Evolutionary conservation across 805 yeast genomes (phyloP).

Genomic region (Ogataea parapolymorpha): DNA sequence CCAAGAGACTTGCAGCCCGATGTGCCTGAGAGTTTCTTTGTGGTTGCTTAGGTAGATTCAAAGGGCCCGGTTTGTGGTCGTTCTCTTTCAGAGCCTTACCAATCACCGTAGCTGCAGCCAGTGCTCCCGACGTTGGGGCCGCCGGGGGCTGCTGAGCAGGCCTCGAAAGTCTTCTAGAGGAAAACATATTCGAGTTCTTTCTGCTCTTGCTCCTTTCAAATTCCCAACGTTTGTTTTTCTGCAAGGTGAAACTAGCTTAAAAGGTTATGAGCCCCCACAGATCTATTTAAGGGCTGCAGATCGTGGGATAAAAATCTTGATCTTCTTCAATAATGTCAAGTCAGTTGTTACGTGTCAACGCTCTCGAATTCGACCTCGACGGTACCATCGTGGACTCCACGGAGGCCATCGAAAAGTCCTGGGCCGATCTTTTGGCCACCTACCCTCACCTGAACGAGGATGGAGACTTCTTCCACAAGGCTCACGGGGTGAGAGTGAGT

Average conservation of each 20-base stretch:
- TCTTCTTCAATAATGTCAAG: neutral
- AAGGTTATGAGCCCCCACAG: slow-evolving; percentile 1
- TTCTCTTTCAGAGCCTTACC: slow-evolving; percentile 45
- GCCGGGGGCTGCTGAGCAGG: slow-evolving; percentile 21
- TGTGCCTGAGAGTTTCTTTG: slow-evolving; percentile 13
- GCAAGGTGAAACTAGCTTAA: slow-evolving; percentile 5
- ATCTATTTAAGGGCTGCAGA: neutral
- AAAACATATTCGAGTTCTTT: slow-evolving; percentile 16
- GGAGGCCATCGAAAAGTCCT: slow-evolving; percentile 76
- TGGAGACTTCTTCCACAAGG: slow-evolving; percentile 59
- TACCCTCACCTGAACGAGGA: slow-evolving; percentile 45
- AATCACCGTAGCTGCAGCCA: slow-evolving; percentile 62
- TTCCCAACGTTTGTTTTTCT: slow-evolving; percentile 3
- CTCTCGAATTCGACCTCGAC: slow-evolving; percentile 71
- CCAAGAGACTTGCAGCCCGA: slow-evolving; percentile 20
- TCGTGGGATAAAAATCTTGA: neutral
- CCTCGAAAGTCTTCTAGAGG: slow-evolving; percentile 21
- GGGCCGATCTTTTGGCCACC: slow-evolving; percentile 71
- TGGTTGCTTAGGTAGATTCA: slow-evolving; percentile 32
- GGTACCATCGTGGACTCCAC: slow-evolving; percentile 86
- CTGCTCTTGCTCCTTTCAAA: slow-evolving; percentile 7
- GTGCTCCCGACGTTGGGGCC: slow-evolving; percentile 45
- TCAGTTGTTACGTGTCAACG: slow-evolving; percentile 8
- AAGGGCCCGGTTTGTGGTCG: slow-evolving; percentile 28
- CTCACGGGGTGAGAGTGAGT: slow-evolving; percentile 82